Base-by-base conservation (phyloP, 768 basidiomycete species). In the Boletus bicolor region DNA sequence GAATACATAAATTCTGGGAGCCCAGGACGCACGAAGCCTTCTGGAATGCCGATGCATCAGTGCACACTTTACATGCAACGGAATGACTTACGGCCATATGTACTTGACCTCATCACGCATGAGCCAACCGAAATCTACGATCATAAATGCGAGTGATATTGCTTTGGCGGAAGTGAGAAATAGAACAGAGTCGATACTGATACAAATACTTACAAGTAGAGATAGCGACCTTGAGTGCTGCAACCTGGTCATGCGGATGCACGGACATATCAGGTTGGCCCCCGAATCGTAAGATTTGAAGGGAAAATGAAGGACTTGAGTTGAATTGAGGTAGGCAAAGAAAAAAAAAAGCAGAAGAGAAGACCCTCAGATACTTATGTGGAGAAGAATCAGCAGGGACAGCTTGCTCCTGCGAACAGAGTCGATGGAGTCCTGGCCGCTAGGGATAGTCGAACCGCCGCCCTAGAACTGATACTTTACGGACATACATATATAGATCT, bases 51-150 rank as follows among this genome's bases (percentile, higher is more conserved):
- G 19, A 21, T 45, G n/a, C n/a, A 44, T 6, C 9, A 35, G 30
- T 5, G 15, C 6, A 35, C 7, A 19, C 8, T 7, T 17, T 8
- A 6, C 32, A 42, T 15, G 19, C 3, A 7, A 26, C 6, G 6
- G 12, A 19, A n/a, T 2, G 6, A 56, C 67, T 61, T 35, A 68
- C 65, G 65, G 57, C 65, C 65, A 68, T 19, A 68, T 32, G 11
- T 46, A 3, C 35, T 51, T 58, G 15, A 37, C 8, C 44, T 68
- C 67, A 7, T 65, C 59, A 3, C 53, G 44, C 0, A 69, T 11
- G 1, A 54, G 41, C 36, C 45, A 61, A 0, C n/a, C 1, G 28
- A 51, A 63, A 12, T 68, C 67, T 2, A 38, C 9, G 28, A 61
- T 8, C 68, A 69, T 69, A 14, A 60, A 0, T 4, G 26, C 49